Base-by-base conservation (phyloP, 2,329 filamentous ascomycete genomes). In the Phoma herbarum region DNA sequence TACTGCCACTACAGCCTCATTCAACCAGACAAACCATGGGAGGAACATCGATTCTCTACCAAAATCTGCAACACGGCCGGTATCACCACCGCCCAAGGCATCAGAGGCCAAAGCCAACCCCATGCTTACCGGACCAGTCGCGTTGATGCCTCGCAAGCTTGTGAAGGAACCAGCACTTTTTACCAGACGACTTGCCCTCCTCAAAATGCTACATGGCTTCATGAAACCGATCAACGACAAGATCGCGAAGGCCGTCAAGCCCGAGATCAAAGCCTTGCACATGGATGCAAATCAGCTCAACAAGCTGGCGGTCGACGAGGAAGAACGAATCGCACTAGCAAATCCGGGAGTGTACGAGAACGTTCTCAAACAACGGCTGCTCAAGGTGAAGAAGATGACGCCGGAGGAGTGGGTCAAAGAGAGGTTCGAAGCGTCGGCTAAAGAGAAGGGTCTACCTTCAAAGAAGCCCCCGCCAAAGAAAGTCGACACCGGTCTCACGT, bases 331-430 rank as follows among this genome's bases (percentile, higher is more conserved):
- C 8, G 93, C 93, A 1, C 82, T 82, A 12, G 86, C 88, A 16
- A 89, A 89, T 59, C 79, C 84, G 1, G 78, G 84, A 0, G 86
- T 98, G 26, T 99, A 99, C 71, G 82, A 85, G 8, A 97, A 96
- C 68, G 82, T 93, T 25, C 87, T 98, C 75, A 96, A 93, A 72
- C 90, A 92, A 64, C 88, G 88, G 31, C 89, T 98, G 58, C 84
- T 90, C 67, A 83, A 83, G 42, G 88, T 93, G 72, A 92, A 90
- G 71, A 90, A 89, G 61, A 93, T 96, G 90, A 82, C 81, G 0
- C 72, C 86, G 3, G 82, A 84, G 3, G 85, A 91, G 45, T 98
- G 93, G 92, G 85, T 86, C 59, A 83, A 86, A 28, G 87, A 89
- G 62, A 81, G 86, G 29, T 69, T 71, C 26, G 72, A 75, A 37